Percentiles rank a stretch among this genome's conserved stretches.
Evolutionary conservation across 352 stramenopile genomes (phyloP).

Genomic region (Globisporangium solare): DNA sequence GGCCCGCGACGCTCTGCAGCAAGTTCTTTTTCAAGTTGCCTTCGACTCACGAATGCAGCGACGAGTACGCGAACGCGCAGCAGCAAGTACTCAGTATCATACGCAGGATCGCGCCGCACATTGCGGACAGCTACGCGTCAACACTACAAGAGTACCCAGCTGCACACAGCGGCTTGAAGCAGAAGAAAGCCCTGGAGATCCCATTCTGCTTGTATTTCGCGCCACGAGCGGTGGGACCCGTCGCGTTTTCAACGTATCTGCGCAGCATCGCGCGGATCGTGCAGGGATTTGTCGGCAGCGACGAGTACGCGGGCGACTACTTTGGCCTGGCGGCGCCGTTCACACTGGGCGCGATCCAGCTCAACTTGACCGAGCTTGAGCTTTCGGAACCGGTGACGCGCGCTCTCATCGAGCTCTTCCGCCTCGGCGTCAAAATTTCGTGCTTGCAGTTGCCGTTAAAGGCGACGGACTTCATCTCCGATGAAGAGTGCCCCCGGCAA

Average conservation of each 20-base stretch:
- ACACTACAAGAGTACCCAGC: too few relatives aligned
- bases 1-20: conserved; percentile 12
- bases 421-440: conserved; percentile 19
- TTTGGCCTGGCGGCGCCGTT: conserved; percentile 13
- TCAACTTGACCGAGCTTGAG: conserved; percentile 36
- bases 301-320: background rate
- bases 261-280: conserved; percentile 23
- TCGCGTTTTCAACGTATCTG: conserved; percentile 24
- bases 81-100: conserved; percentile 13
- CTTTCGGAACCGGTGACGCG: conserved; percentile 23
- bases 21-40: conserved; percentile 15
- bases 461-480: conserved; percentile 26
- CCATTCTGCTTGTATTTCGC: conserved; percentile 30
- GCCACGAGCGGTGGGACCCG: conserved; percentile 22
- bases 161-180: too few relatives aligned
- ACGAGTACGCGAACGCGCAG: conserved; percentile 16
- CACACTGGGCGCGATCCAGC: conserved; percentile 23
- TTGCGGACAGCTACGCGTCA: too few relatives aligned
- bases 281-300: background rate
- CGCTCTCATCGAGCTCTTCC: conserved; percentile 19
- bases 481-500: conserved; percentile 27
- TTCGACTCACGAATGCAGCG: background rate
- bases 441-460: conserved; percentile 26
- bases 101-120: too few relatives aligned
- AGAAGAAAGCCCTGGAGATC: conserved; percentile 2